Base-by-base conservation (phyloP, 768 basidiomycete genomes). In the Gelatoporia subvermispora region DNA sequence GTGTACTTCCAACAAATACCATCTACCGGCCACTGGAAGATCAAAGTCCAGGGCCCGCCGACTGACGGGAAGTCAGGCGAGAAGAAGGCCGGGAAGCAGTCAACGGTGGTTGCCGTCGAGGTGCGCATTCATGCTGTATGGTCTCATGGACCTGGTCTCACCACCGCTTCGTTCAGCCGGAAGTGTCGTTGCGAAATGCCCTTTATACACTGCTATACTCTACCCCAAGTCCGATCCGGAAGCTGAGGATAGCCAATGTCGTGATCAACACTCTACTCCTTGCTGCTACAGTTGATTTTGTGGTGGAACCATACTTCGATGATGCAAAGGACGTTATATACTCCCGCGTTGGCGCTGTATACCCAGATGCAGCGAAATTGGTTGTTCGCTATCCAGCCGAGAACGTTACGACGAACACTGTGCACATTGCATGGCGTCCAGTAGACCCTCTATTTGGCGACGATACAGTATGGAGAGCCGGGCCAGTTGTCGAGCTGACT, bases 301-400 rank as follows among this genome's bases (percentile, higher is more conserved):
- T 75, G 41, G 54, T 69, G 18, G 69, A 76, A 1, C 85, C 88
- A 3, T 71, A 77, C 55, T 60, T 81, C 47, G 78, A 81, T 59
- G 57, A 76, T 40, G 79, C 81, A 15, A 35, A 65, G 8, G 72
- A 76, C 57, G 75, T 87, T 51, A 65, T 70, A 11, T 91, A 85
- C 63, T 78, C 80, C 2, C 77, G 88, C 43, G 68, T 88, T 47
- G 88, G 88, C 15, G 85, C 85, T 2, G 74, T 89, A 48, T 77
- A 81, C 54, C 78, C 81, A 3, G 77, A 81, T 56, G 68, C 70
- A 38, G 82, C 69, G 50, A 88, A 85, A 62, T 70, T 89, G 37
- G 66, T 75, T 31, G 75, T 82, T 21, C 80, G 88, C 35, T 76
- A 80, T 59, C 84, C 86, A 1, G 57, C 62, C 8, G 43, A 49